Evolutionary conservation across 768 basidiomycete species (phyloP), one percentile per base, ranked within the genome.

Genomic region (Gloeostereum incarnatum): DNA sequence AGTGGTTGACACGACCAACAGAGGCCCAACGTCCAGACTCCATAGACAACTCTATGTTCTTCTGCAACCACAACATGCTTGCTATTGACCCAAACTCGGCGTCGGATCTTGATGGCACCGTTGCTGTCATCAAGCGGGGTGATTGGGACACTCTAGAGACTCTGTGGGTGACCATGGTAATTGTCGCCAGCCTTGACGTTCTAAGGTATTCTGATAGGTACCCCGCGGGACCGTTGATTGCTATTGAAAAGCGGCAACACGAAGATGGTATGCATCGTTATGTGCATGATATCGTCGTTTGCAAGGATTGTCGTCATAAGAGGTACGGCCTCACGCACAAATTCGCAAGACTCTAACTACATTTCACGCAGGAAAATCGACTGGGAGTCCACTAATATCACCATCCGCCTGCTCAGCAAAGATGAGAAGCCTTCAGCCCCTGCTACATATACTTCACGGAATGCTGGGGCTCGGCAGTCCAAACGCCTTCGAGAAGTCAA

Each of bases 21-120:
- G 71, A 73, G 41, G 50, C 60, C 35, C 45, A 61, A 21, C 73
- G 85, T 21, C 87, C 88, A 0, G 66, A 69, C n/a, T 41, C 36
- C 4, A 52, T 89, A 24, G 75, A 86, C 53, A 88, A 78, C 46
- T 59, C 65, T 9, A 49, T 52, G 6, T 78, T 84, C 49, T 47
- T 87, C 35, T 91, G 89, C 56, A 60, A 71, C 41, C 89, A 91
- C 55, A 62, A 62, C 4, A 54, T 65, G 43, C 67, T 90, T 6
- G 54, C 63, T 10, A 61, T 89, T 35, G 85, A 91, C 55, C 78
- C 83, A 1, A 82, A 78, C 48, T 61, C 60, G 34, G 49, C 63
- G 2, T 62, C 64, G 20, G 85, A 88, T 49, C 52, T 80, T 38
- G 76, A 81, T 43, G 61, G 64, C 1, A 68, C 62, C 5, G 60